Base-by-base conservation (phyloP, 2,329 filamentous ascomycete species). In the Colletotrichum simmondsii region DNA sequence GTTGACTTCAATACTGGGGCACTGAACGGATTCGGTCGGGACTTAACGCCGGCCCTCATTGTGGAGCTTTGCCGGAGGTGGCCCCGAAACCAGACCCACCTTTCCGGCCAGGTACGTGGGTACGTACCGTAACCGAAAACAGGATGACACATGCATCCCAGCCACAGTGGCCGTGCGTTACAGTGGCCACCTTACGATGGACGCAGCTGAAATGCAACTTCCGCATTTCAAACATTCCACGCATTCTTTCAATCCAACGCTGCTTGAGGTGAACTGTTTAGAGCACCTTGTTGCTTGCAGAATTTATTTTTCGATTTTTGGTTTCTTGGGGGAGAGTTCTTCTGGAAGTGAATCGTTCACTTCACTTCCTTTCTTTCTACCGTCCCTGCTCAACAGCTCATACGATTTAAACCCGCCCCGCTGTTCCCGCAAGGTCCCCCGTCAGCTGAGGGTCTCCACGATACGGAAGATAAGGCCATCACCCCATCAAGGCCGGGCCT, bases 101-200 rank as follows among this genome's bases (percentile, higher is more conserved):
- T 37, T 16, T 54, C 10, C 14, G 61, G 14, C 24, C 6, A 14
- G 22, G 5, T 64, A 54, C 42, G 59, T 62, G 14, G 16, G 16
- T 19, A 12, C 5, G 19, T 49, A 22, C 19, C 8, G 8, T 22
- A 49, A 1, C 46, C 30, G 61, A n/a, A 64, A 54, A 19, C 46
- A 53, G 22, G 35, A 56, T 57, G 52, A 65, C 62, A 65, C 52
- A 46, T 65, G 35, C 62, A 46, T 16, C 19, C 52, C 35, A 65
- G 62, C 62, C 62, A 65, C 62, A 46, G 52, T 65, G 52, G 52
- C 62, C 62, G 62, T 65, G 62, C 62, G 52, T 57, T 42, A 26
- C 62, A 56, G 32, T 65, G 62, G 62, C 62, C 61, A 64, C 49
- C 61, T 64, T 64, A 37, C 49, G 61, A 64, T 64, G 61, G 46